phyloP scores from a whole-genome alignment of 164 flowering plant species.

The Houttuynia cordata region DNA sequence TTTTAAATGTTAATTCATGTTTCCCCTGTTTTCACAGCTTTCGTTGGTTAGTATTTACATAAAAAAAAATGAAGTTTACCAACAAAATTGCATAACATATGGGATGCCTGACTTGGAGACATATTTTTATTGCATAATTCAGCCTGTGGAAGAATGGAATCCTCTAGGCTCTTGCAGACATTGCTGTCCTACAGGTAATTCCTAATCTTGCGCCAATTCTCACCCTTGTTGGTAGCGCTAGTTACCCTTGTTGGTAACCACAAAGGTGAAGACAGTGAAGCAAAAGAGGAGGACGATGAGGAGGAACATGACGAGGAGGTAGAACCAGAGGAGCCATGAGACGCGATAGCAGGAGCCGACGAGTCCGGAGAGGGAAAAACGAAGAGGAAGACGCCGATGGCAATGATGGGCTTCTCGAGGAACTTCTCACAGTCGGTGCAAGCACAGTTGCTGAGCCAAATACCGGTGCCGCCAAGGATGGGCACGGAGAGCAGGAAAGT shows the following conservation, averaged over 20 bases:
- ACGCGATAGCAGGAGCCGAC: too few relatives aligned
- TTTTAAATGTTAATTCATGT: too few relatives aligned
- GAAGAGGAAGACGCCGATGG: conserved; percentile 42
- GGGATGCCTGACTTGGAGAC: conserved; percentile 44
- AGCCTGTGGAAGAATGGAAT: conserved; percentile 6
- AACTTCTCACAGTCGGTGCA: conserved; percentile 48
- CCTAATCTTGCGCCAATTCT: too few relatives aligned
- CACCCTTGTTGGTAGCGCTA: conserved; percentile 32
- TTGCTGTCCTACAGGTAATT: too few relatives aligned
- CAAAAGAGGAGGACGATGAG: conserved; percentile 41
- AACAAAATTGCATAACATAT: too few relatives aligned
- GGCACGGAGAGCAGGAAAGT: conserved; percentile 56
- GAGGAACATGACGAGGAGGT: too few relatives aligned
- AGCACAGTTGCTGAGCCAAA: conserved; percentile 43
- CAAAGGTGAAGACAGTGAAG: conserved; percentile 61
- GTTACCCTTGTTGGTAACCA: conserved; percentile 57
- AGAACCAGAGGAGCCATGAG: conserved; percentile 50
- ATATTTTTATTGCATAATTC: conserved; percentile 26
- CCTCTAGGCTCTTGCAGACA: too few relatives aligned
- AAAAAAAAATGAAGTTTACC: too few relatives aligned
- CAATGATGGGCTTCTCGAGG: conserved; percentile 40
- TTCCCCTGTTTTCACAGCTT: too few relatives aligned
- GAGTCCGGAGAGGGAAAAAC: conserved; percentile 46
- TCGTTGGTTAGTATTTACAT: too few relatives aligned
- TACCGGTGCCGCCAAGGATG: conserved; percentile 44